Percentiles rank a stretch among this genome's conserved stretches.
Conservation (phyloP, 768 basidiomycete genomes). For the Rossbeevera mucosa region DNA sequence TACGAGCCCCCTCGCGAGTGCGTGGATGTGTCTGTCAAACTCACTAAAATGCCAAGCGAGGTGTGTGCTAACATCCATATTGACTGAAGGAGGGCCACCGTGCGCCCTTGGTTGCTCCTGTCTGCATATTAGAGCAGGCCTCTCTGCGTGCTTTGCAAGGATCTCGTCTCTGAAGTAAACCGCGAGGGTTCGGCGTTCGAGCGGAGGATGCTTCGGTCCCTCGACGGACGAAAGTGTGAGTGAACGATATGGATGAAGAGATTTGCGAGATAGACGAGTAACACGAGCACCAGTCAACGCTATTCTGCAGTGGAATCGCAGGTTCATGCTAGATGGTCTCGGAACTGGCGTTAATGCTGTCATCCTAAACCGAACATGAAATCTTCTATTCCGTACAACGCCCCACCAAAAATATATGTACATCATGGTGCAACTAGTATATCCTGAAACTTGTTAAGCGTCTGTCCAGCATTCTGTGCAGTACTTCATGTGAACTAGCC, state of each 20-base stretch:
- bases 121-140: slow-evolving; percentile 63
- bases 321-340: no score
- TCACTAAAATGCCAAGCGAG: slow-evolving; percentile 74
- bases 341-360: no score
- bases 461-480: slow-evolving; percentile 13
- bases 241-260: slow-evolving; percentile 14
- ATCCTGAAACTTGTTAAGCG: not conserved
- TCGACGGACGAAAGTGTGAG: slow-evolving; percentile 51
- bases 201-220: slow-evolving; percentile 53
- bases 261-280: slow-evolving; percentile 6
- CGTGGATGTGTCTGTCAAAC: slow-evolving; percentile 60
- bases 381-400: not conserved
- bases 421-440: not conserved
- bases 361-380: no score
- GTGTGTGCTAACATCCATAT: slow-evolving; percentile 44
- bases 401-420: not conserved
- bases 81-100: slow-evolving; percentile 55
- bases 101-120: slow-evolving; percentile 54
- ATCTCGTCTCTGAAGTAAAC: slow-evolving; percentile 59
- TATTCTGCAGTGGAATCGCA: not conserved
- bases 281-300: not conserved
- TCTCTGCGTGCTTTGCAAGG: slow-evolving; percentile 41
- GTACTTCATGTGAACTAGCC: not conserved
- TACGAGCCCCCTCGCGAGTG: slow-evolving; percentile 67
- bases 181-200: slow-evolving; percentile 52